Evolutionary conservation across 1,284 basidiomycete genomes (phyloP), one percentile per base, ranked within the genome.

Genomic region (Prillingera fragicola): DNA sequence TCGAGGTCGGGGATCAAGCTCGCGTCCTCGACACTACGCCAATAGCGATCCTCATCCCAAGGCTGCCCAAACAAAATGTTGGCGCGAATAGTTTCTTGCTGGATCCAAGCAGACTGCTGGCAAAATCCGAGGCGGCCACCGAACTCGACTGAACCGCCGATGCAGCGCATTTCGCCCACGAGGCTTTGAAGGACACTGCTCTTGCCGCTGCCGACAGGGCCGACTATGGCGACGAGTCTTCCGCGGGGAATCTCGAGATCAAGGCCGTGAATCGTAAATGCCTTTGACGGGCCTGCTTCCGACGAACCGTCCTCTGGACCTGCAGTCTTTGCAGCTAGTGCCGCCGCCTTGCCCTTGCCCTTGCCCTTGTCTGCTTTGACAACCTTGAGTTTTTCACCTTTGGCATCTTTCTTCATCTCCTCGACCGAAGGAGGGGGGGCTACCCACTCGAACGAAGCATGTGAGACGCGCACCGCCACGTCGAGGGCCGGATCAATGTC

Each of bases 121-220:
- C 85, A 88, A 69, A 89, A 91, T 0, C 79, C 82, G 1, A 90
- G 78, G 9, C 74, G 75, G 1, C 83, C 85, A 32, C 84, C 82
- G 56, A 83, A 79, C 0, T 69, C 70, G 25, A 83, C 77, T 2
- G 70, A 62, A 0, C 84, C 84, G 5, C 64, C 57, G 0, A 74
- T 60, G 35, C 70, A 73, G 28, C 78, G 73, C 83, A 85, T 85
- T 68, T 86, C 84, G 9, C 84, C 83, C 28, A 85, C 78, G 24
- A 63, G 49, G 4, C 80, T 83, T 55, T 81, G 77, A 3, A 85
- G 68, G 10, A 86, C 64, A 58, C 80, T 82, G n/a, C 80, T 80
- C 73, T 85, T 74, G 37, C 63, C 68, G n/a, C 55, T 54, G 33
- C 61, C 62, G 33, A 85, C 81, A 3, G 78, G 74, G 0, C 83